A percentile compares a stretch with the other conserved stretches of the same genome.
Evolutionary conservation across 345 rosid genomes (phyloP).

Genomic region (Microthlaspi erraticum): DNA sequence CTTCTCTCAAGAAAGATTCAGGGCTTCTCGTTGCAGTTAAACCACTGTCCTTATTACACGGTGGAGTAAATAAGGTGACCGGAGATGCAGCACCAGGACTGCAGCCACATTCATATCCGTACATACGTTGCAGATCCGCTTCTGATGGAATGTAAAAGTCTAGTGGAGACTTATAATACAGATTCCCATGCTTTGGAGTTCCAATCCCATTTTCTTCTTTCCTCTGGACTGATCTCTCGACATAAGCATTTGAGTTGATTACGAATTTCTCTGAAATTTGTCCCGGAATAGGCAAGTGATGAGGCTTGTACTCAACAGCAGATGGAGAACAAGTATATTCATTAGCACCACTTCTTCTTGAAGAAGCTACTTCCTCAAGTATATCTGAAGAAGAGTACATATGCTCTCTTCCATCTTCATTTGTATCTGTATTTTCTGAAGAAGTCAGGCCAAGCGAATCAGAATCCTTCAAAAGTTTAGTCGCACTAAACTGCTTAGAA

Average conservation of each 20-base stretch:
- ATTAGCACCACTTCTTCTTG: conserved; percentile 47
- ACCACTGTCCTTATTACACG: conserved; percentile 58
- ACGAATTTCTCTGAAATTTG: conserved; percentile 45
- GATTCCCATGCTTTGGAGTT: conserved; percentile 55
- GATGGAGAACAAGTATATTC: conserved; percentile 63
- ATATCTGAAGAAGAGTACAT: conserved; percentile 55
- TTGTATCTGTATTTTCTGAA: conserved; percentile 57
- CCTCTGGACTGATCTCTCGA: conserved; percentile 42
- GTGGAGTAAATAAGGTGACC: conserved; percentile 74
- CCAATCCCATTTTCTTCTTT: conserved; percentile 44
- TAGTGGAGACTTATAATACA: conserved; percentile 60
- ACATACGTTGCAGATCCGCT: conserved; percentile 46
- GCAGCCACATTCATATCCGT: conserved; percentile 47
- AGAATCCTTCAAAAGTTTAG: conserved; percentile 49
- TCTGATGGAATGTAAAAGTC: conserved; percentile 50
- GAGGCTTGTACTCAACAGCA: conserved; percentile 49
- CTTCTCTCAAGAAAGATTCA: conserved; percentile 74
- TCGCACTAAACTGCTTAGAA: conserved; percentile 33
- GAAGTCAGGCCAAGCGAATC: conserved; percentile 64
- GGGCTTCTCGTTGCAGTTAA: conserved; percentile 58
- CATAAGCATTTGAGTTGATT: conserved; percentile 39
- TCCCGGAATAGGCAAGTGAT: conserved; percentile 34
- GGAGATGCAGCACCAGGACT: conserved; percentile 60
- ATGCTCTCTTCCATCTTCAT: conserved; percentile 57
- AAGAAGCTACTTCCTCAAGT: conserved; percentile 53